Conservation (phyloP, 257 asterid species). For the Prunella vulgaris region DNA sequence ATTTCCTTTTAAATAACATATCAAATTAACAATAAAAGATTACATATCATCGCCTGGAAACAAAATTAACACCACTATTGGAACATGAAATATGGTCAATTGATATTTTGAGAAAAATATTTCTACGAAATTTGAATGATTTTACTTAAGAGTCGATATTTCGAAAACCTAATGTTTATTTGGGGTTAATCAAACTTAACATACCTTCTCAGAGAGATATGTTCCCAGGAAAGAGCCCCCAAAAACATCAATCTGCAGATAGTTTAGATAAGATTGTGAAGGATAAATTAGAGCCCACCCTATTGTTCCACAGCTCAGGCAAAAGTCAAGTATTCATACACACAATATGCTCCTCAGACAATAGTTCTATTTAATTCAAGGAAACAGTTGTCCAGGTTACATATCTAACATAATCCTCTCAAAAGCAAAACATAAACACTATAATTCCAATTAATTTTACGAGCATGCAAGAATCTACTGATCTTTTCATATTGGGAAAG, state of each 20-base stretch:
- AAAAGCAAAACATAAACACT: not conserved
- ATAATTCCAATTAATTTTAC: not conserved
- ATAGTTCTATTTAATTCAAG: not conserved
- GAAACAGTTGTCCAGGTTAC: not conserved
- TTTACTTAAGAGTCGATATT: not conserved
- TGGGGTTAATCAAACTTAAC: not conserved
- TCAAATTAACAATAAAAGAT: too few relatives aligned
- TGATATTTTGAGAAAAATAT: not conserved
- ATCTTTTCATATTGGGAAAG: not conserved
- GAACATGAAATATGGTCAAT: not conserved
- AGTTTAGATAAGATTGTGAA: not conserved
- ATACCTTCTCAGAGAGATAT: conserved; percentile 86
- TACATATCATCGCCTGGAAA: too few relatives aligned
- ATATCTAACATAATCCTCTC: not conserved
- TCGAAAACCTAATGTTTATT: not conserved
- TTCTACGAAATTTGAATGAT: not conserved
- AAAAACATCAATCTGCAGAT: conserved; percentile 85
- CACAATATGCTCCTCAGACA: not conserved
- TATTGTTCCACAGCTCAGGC: not conserved
- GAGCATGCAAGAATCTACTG: conserved; percentile 14
- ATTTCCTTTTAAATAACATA: too few relatives aligned
- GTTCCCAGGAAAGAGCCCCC: conserved; percentile 96
- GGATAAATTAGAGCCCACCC: too few relatives aligned
- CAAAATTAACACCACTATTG: too few relatives aligned
- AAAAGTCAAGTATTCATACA: not conserved